Evolutionary conservation across 2,329 filamentous ascomycete genomes (phyloP).

Genomic region (Chrysoporthe puriensis): DNA sequence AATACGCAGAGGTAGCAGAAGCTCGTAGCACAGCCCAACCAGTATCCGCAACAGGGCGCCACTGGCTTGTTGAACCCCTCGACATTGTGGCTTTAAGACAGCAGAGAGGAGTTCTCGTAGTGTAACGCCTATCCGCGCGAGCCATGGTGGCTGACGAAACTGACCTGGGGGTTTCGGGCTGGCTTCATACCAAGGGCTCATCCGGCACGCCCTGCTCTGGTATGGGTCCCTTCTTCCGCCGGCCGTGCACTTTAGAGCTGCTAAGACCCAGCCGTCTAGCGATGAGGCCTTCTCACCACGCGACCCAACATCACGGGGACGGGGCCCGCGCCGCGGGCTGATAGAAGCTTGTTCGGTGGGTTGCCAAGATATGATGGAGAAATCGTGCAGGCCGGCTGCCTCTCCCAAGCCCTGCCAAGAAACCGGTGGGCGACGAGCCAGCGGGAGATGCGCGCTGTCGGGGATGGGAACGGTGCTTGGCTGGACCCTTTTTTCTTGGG

Average conservation of each 20-base stretch:
- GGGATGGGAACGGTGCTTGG: not conserved
- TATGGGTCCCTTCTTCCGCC: not conserved
- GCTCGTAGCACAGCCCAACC: not conserved
- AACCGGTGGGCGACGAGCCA: not conserved
- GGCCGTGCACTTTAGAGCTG: not conserved
- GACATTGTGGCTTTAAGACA: not conserved
- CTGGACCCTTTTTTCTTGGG: not conserved
- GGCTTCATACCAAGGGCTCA: not conserved
- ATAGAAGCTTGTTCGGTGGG: conserved; percentile 11
- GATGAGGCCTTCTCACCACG: not conserved
- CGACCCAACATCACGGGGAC: not conserved
- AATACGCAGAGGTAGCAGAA: not conserved
- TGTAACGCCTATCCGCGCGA: not conserved
- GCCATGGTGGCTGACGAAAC: not conserved
- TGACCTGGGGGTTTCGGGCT: not conserved
- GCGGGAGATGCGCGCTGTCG: conserved; percentile 8
- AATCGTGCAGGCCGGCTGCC: not conserved
- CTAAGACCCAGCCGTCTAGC: not conserved
- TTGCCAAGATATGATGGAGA: not conserved
- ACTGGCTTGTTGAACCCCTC: not conserved
- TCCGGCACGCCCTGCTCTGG: not conserved
- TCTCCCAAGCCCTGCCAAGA: conserved; percentile 3
- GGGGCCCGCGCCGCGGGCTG: not conserved
- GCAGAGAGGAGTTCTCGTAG: not conserved
- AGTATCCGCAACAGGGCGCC: not conserved